Evolutionary conservation across 257 asterid genomes (phyloP), one percentile per base, ranked within the genome.

Genomic region (Ballota nigra): DNA sequence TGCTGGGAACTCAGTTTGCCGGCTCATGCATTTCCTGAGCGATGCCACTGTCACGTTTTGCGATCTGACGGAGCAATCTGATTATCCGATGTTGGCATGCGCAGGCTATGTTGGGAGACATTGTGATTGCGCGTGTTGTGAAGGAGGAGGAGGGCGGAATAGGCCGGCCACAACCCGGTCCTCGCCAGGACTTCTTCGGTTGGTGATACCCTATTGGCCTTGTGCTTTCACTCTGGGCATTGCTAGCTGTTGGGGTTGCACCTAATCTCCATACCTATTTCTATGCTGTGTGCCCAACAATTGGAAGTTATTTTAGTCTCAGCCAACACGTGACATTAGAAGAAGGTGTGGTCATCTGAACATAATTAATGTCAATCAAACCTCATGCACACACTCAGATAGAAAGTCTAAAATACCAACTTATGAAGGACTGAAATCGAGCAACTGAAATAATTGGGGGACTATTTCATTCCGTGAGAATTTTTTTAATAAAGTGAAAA

Each of bases 161-260:
- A 59, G 68, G 69, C 51, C 16, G 66, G n/a, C 31, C 77, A 4
- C 47, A 66, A 76, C 64, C 85, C 87, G 0, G 75, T 77, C 10
- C 82, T 86, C 4, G 29, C 73, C 8, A 78, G 41, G 86, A 85
- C 96, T 29, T 28, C 77, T 4, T 83, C 91, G 0, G 24, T 86
- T 61, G 85, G 94, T 6, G 98, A 92, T 47, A 78, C 92, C 7
- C 56, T 92, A 51, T 23, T 86, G 2, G 98, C 98, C 6, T 70
- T 92, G 77, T 92, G 98, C 77, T 92, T 89, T 41, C 98, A 92
- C 82, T 92, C 98, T 1, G 80, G 98, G 98, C 79, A 87, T 92
- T 49, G 98, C 98, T 92, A 43, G 98, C 98, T 13, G 93, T 92
- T 55, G 98, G 98, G 56, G 94, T 92, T 9, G 79, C 98, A n/a